These are phyloP conservation scores for Hyaloraphidium curvatum DNA, from an alignment of 192 early-diverging fungal species.

Conservation along the genomic window DNA sequence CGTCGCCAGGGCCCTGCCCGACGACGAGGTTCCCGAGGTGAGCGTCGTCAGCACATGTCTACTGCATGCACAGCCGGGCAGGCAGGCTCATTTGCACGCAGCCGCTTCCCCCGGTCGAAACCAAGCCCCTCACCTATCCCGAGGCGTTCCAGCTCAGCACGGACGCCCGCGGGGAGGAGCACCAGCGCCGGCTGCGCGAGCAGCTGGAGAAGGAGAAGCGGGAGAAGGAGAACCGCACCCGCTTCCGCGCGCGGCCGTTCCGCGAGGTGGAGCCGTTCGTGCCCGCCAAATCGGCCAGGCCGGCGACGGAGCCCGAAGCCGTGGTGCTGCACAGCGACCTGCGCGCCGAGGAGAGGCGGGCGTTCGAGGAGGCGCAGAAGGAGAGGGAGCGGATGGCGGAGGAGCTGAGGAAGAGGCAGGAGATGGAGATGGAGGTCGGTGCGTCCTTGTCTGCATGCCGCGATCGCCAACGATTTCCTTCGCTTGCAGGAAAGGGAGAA, in stretches of 20 bases:
- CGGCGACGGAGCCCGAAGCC: slow-evolving; percentile 26
- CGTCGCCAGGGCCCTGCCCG: slow-evolving; percentile 30
- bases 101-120: slow-evolving; percentile 19
- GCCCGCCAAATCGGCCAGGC: slow-evolving; percentile 27
- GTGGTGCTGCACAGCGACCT: slow-evolving; percentile 30
- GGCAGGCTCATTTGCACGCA: slow-evolving; percentile 4
- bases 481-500: slow-evolving; percentile 25
- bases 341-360: slow-evolving; percentile 40
- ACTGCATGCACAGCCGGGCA: slow-evolving; percentile 1
- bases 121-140: slow-evolving; percentile 22
- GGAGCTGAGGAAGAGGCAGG: slow-evolving; percentile 24
- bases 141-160: slow-evolving; percentile 39
- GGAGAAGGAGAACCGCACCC: slow-evolving; percentile 5
- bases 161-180: slow-evolving; percentile 24
- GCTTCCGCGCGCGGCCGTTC: slow-evolving; percentile 40
- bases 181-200: slow-evolving; percentile 19
- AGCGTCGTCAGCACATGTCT: background rate
- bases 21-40: slow-evolving; percentile 21
- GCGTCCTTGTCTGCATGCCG: background rate
- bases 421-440: slow-evolving; percentile 25
- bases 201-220: slow-evolving; percentile 16
- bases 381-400: slow-evolving; percentile 31
- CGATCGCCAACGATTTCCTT: background rate
- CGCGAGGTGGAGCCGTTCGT: slow-evolving; percentile 32
- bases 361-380: slow-evolving; percentile 31